Evolutionary conservation across 192 early-diverging fungal species (phyloP).

Genomic region (Entomortierella chlamydospora): DNA sequence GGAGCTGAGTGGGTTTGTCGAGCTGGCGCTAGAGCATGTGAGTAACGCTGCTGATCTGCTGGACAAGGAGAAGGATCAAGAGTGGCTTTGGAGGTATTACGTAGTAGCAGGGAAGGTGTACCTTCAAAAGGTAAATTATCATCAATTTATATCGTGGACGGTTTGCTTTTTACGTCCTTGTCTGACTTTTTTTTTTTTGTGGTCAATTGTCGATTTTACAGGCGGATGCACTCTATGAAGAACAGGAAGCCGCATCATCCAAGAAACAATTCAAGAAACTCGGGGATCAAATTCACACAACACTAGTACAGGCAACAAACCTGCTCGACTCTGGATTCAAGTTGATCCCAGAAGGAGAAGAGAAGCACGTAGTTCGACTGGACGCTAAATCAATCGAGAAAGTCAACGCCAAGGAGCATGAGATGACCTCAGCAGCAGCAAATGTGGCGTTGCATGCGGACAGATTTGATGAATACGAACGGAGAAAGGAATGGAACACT

Average conservation of each 20-base stretch:
- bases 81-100: conserved; percentile 49
- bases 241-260: conserved; percentile 40
- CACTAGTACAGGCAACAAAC: conserved; percentile 30
- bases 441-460: conserved; percentile 50
- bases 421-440: conserved; percentile 40
- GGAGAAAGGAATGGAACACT: conserved; percentile 43
- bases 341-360: conserved; percentile 34
- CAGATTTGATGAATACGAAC: conserved; percentile 47
- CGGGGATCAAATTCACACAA: conserved; percentile 40
- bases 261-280: conserved; percentile 40
- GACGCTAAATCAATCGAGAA: conserved; percentile 49
- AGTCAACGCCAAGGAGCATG: conserved; percentile 31
- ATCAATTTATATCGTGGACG: no score
- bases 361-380: conserved; percentile 41
- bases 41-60: conserved; percentile 39
- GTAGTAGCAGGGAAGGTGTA: conserved; percentile 47
- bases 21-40: conserved; percentile 39
- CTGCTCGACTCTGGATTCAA: conserved; percentile 30
- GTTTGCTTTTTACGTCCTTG: no score
- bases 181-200: no score
- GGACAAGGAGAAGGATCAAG: conserved; percentile 3
- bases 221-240: conserved; percentile 47
- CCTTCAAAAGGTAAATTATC: conserved; percentile 30
- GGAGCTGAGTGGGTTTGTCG: conserved; percentile 43
- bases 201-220: neutral